Evolutionary conservation across 2,329 filamentous ascomycete species (phyloP), one percentile per base, ranked within the genome.

Genomic region (Huntiella omanensis): DNA sequence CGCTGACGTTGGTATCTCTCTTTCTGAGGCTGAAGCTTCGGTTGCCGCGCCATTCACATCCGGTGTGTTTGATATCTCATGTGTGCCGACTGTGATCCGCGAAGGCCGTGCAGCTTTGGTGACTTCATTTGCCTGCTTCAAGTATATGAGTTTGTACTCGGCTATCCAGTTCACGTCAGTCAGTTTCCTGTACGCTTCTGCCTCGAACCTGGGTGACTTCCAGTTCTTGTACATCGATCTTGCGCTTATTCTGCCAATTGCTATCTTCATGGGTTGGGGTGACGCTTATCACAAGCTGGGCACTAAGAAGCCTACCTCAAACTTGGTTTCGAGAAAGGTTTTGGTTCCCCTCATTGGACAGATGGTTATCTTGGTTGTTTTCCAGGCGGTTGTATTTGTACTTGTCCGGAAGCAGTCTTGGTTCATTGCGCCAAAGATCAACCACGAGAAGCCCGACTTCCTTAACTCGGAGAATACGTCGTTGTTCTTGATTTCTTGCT

Each of bases 91-190:
- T 56, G 80, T 98, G 52, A 96, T 98, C 33, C 78, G 86, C 53
- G 91, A 98, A 66, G 91, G 91, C 15, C 78, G 92, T 52, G 88
- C 88, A 15, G 84, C 92, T 33, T 71, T 98, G 33, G 87, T 96
- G n/a, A 98, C 91, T 10, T 94, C 86, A 62, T 98, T 98, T 66
- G 92, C 84, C 65, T 98, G 91, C 66, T 98, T 98, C 72, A 98
- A 96, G 66, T 98, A 93, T 64, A 98, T 98, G 92, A 92, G 83
- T 55, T 64, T 98, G 53, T 98, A 98, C 66, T 96, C 87, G 2
- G 88, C 91, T n/a, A 98, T 98, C 53, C 91, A 98, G 61, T 98
- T 98, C 66, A 93, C 85, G 5, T 85, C 84, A 1, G 92, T 98
- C 57, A 93, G 83, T 69, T 95, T 98, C 59, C 71, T 98, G 12